phyloP scores from a whole-genome alignment of 495 filamentous ascomycete genomes.

The Glutinoglossum americanum region DNA sequence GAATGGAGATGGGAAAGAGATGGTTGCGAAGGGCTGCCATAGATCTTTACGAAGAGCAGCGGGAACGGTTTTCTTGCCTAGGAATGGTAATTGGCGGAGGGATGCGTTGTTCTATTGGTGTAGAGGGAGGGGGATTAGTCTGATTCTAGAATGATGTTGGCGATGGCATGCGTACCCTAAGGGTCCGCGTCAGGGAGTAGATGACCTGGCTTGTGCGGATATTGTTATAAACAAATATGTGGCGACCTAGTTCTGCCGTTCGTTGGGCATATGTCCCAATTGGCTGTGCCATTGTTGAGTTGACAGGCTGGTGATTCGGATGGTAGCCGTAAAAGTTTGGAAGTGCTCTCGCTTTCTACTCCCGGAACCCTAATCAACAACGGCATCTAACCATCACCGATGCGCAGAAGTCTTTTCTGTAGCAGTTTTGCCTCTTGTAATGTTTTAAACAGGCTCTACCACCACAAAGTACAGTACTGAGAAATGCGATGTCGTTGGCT shows the following conservation, averaged over 20 bases:
- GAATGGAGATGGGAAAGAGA: constrained; percentile 40
- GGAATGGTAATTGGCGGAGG: constrained; percentile 59
- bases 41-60: constrained; percentile 66
- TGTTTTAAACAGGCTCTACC: not conserved
- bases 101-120: constrained; percentile 35
- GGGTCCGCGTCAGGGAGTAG: constrained; percentile 47
- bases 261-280: not conserved
- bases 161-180: constrained; percentile 35
- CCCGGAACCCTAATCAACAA: not conserved
- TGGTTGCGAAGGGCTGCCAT: constrained; percentile 63
- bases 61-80: constrained; percentile 78
- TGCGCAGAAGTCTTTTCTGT: not conserved
- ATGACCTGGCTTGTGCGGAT: constrained; percentile 61
- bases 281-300: not conserved
- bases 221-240: constrained; percentile 72
- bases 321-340: not conserved
- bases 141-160: not conserved
- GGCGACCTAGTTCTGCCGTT: constrained; percentile 29
- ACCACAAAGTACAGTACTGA: not conserved
- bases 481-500: not conserved
- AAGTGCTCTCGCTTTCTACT: not conserved
- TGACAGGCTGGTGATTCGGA: not conserved
- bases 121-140: not conserved
- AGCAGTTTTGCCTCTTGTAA: not conserved
- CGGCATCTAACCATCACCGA: not conserved